phyloP scores from a whole-genome alignment of 768 basidiomycete genomes.

The Cyclocybe cylindracea region DNA sequence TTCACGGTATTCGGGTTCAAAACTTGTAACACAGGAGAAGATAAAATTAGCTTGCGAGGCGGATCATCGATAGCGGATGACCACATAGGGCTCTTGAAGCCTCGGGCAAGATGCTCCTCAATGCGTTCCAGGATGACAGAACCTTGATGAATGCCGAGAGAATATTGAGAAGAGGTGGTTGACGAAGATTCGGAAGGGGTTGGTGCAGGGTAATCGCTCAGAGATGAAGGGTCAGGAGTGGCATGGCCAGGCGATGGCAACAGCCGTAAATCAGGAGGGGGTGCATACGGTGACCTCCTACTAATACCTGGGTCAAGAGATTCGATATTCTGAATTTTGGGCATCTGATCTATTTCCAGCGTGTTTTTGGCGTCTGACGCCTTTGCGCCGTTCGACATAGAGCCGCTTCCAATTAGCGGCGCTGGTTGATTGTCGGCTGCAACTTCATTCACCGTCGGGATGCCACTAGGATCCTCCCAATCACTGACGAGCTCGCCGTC shows the following conservation, averaged over 20 bases:
- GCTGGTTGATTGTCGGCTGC: constrained; percentile 8
- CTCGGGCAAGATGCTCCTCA: constrained; percentile 68
- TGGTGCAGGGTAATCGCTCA: constrained; percentile 68
- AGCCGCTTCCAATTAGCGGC: constrained; percentile 13
- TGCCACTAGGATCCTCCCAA: constrained; percentile 55
- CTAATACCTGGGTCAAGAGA: constrained; percentile 26
- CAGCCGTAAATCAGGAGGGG: constrained; percentile 42
- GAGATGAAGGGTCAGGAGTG: constrained; percentile 77
- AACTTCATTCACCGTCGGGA: constrained; percentile 2
- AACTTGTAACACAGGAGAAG: constrained; percentile 89
- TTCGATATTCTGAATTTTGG: constrained; percentile 39
- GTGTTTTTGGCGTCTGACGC: constrained; percentile 30
- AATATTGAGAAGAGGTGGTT: constrained; percentile 69
- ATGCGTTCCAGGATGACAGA: constrained; percentile 64
- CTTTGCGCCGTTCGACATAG: constrained; percentile 10
- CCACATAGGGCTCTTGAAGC: constrained; percentile 58
- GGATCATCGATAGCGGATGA: constrained; percentile 78
- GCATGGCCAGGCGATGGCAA: constrained; percentile 62
- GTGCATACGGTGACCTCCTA: constrained; percentile 37
- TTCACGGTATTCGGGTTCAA: constrained; percentile 94
- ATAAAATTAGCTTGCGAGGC: constrained; percentile 81
- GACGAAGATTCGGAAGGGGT: constrained; percentile 77
- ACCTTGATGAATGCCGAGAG: constrained; percentile 48
- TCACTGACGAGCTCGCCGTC: constrained; percentile 57
- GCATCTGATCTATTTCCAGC: constrained; percentile 33